Evolutionary conservation across 768 basidiomycete genomes (phyloP).

Genomic region (Lactifluus piperatus): DNA sequence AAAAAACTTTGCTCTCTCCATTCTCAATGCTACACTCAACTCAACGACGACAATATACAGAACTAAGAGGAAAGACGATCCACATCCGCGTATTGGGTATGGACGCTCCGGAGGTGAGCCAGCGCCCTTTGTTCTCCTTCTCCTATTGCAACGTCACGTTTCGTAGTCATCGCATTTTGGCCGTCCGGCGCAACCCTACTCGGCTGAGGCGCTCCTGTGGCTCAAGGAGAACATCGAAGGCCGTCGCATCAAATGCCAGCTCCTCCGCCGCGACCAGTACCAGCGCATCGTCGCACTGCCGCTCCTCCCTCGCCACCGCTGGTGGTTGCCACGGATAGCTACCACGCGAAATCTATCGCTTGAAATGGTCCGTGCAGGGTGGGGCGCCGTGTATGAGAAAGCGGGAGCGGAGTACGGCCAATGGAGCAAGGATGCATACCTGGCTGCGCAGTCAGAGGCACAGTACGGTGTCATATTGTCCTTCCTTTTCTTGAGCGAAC

Average conservation of each 20-base stretch:
- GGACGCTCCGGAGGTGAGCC: conserved; percentile 87
- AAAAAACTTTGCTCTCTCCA: background rate
- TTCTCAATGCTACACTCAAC: background rate
- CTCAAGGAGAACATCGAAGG: conserved; percentile 48
- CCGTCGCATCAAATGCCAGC: conserved; percentile 58
- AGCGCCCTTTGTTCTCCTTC: too few species aligned
- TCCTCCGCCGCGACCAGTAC: conserved; percentile 77
- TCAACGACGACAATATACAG: conserved; percentile 29
- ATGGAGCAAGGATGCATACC: conserved; percentile 54
- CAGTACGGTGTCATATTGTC: conserved; percentile 38
- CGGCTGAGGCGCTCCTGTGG: conserved; percentile 69
- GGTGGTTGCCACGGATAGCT: conserved; percentile 37
- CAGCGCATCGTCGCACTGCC: conserved; percentile 68
- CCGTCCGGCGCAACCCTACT: conserved; percentile 63
- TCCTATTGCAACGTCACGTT: background rate
- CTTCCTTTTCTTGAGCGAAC: background rate
- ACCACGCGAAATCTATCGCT: conserved; percentile 33
- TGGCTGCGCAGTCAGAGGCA: conserved; percentile 54
- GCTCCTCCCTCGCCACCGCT: conserved; percentile 43
- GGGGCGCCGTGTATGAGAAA: conserved; percentile 68
- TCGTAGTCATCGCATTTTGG: conserved; percentile 71
- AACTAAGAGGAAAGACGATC: conserved; percentile 71
- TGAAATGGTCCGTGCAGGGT: conserved; percentile 76
- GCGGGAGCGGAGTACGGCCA: conserved; percentile 73
- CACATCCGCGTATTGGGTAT: conserved; percentile 85